Conservation (phyloP, 2,329 filamentous ascomycete genomes). For the Chaetoscypha palmicola region DNA sequence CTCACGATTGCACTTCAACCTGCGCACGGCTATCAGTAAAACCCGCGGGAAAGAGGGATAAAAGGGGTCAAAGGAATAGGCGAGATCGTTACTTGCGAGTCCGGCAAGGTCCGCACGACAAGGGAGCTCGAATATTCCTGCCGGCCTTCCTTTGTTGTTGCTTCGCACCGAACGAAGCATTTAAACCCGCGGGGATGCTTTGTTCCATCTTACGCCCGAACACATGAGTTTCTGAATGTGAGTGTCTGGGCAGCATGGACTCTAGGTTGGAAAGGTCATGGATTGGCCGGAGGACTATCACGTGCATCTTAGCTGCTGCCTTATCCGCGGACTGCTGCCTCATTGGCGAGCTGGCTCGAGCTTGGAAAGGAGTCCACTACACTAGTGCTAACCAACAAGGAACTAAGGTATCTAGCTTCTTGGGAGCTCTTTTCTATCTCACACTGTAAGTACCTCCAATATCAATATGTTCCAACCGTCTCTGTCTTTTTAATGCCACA, state of each 20-base stretch:
- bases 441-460: no score
- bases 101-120: conserved; percentile 20
- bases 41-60: neutral
- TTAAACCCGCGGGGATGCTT: neutral
- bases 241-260: neutral
- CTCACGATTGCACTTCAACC: conserved; percentile 82
- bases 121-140: conserved; percentile 14
- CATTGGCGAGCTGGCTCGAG: no score
- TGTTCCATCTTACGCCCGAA: neutral
- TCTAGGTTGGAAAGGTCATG: neutral
- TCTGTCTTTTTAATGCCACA: no score
- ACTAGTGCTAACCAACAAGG: no score
- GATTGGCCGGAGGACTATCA: no score
- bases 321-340: no score
- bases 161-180: neutral
- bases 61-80: neutral
- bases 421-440: no score
- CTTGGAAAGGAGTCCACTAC: no score
- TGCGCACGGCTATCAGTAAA: conserved; percentile 23
- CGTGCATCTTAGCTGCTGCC: no score
- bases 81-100: conserved; percentile 16
- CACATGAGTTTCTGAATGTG: neutral
- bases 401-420: no score
- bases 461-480: no score
- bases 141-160: conserved; percentile 10